Evolutionary conservation across 2,329 filamentous ascomycete species (phyloP), one percentile per base, ranked within the genome.

Genomic region (Claviceps spartinae): DNA sequence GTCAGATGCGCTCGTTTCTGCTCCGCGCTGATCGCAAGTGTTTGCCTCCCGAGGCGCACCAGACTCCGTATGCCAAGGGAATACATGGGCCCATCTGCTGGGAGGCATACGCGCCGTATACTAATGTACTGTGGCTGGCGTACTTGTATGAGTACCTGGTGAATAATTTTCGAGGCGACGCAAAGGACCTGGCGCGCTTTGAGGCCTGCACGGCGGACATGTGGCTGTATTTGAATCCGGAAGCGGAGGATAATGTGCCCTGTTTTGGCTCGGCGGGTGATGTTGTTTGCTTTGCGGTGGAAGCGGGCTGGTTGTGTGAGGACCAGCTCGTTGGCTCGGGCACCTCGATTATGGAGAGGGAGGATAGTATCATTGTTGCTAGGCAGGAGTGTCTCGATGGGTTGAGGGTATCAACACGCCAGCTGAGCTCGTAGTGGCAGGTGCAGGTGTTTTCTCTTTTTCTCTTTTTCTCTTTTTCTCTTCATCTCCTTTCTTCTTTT

Each of bases 121-220:
- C 77, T 4, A 84, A 84, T 55, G 78, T 83, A 1, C 66, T 84
- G 18, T 84, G 81, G 81, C 69, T 84, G 43, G 76, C 78, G 3
- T 83, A 82, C 55, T 66, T 82, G 5, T 81, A 81, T 58, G 66
- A 70, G 38, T 81, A 80, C 62, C 63, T 81, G 52, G 58, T 68
- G 2, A 57, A 55, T 6, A 68, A 73, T 54, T 81, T 78, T 56
- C 55, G 58, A 11, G 77, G 77, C 5, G 66, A 69, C 8, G 71
- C 68, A 57, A 68, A 66, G 53, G 71, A 75, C 20, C 60, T 80
- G 13, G 60, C 59, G 4, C 54, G 57, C 2, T 82, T 82, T 59
- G 69, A 67, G 53, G 65, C 64, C 16, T 63, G 68, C 43, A 81
- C 77, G 1, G 67, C 62, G 51, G 77, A 81, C 62, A 60, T 83